Base-by-base conservation (phyloP, 2,329 filamentous ascomycete genomes). In the Pseudogymnoascus sp. region DNA sequence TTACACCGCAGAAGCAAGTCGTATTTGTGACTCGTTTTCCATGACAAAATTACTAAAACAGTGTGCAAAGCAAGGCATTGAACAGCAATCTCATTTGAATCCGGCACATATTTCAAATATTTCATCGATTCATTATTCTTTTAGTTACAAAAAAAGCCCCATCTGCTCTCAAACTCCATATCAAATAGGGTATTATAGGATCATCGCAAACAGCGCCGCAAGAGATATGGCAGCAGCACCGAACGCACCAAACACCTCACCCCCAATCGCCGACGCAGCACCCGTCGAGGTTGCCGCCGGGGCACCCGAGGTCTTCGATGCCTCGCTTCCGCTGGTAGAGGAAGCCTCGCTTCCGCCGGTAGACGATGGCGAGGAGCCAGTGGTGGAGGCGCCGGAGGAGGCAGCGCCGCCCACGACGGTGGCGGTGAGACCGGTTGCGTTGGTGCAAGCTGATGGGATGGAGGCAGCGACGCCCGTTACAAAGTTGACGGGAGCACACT, bases 401-500 rank as follows among this genome's bases (percentile, higher is more conserved):
- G 40, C 40, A 23, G 40, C 40, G 11, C 38, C 38, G 1, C 7
- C 38, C n/a, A 40, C 8, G 8, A 4, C 16, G 2, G 40, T 23
- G 12, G 61, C 28, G 2, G 65, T 69, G n/a, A 78, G 70, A 53
- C 70, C 66, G 12, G 73, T 74, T 34, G 66, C 71, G 68, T 81
- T 81, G 37, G 65, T 74, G 72, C 79, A 81, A 3, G 53, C 56
- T 1, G 72, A 72, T 3, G 66, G 65, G 40, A 43, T 14, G 14
- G 66, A 66, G 56, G 70, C 60, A 36, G 68, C 72, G 12, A 69
- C 70, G 53, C 79, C 79, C 3, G 72, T 69, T 66, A 86, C 81
- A 67, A 86, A 86, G 66, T 80, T 81, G 67, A 84, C 81, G 36
- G 78, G 77, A 43, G 82, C 74, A 69, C 83, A 85, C 82, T 85